These are phyloP conservation scores for Nothophoma quercina DNA, from an alignment of 2,329 filamentous ascomycete genomes.

Conservation along the genomic window DNA sequence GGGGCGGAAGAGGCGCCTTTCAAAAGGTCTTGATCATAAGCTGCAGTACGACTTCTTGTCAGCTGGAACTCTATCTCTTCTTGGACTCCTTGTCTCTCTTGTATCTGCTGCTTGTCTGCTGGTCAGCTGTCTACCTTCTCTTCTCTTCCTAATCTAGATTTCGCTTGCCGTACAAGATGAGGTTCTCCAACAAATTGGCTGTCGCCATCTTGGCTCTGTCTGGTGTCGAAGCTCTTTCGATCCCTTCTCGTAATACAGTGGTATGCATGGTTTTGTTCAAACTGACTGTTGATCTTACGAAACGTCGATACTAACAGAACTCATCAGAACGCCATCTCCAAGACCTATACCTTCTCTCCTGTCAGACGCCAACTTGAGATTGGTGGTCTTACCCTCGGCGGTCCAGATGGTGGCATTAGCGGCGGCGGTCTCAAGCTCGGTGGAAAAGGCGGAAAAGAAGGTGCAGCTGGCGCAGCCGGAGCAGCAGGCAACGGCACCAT, in stretches of 20 bases:
- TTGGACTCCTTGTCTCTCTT: conserved; percentile 15
- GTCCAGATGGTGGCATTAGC: conserved; percentile 37
- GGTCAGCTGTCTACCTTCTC: conserved; percentile 6
- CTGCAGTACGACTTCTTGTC: conserved; percentile 10
- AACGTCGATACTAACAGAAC: background rate
- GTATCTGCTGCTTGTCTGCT: conserved; percentile 18
- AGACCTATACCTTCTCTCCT: conserved; percentile 3
- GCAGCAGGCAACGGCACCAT: conserved; percentile 16
- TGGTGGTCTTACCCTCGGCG: conserved; percentile 43
- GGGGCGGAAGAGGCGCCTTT: conserved; percentile 15
- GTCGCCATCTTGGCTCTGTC: conserved; percentile 32
- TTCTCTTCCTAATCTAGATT: background rate
- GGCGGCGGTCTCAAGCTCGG: conserved; percentile 32
- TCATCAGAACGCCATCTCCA: conserved; percentile 9
- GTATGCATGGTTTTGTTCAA: conserved; percentile 25
- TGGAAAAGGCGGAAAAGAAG: conserved; percentile 20
- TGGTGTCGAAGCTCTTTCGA: conserved; percentile 30
- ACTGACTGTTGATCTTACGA: no score
- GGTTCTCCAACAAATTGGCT: conserved; percentile 23
- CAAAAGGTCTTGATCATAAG: conserved; percentile 8
- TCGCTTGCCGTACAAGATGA: conserved; percentile 30
- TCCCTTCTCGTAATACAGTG: conserved; percentile 26
- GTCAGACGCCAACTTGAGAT: conserved; percentile 25
- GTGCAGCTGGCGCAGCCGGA: background rate
- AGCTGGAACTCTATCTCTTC: conserved; percentile 19